These are phyloP conservation scores for Tetradesmus obliquus DNA, from an alignment of 139 green algal genomes.

Conservation along the genomic window DNA sequence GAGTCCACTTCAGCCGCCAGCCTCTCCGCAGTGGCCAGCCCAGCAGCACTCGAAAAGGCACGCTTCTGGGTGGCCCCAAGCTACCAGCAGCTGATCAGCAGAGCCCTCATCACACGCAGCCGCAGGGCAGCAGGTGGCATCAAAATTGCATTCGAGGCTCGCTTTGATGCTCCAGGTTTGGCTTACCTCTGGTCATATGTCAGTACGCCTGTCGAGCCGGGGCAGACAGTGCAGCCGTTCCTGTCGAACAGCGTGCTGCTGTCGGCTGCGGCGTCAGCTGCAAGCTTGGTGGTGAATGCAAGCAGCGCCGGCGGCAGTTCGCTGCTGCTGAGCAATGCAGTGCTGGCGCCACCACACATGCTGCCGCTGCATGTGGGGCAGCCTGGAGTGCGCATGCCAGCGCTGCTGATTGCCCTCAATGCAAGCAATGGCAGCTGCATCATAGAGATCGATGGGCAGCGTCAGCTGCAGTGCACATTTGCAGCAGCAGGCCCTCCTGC, in stretches of 20 bases:
- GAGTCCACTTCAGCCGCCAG: background rate
- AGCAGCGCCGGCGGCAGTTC: background rate
- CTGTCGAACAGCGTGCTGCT: constrained; percentile 56
- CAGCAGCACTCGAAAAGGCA: background rate
- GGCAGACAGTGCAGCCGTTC: background rate
- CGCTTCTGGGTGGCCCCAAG: constrained; percentile 1
- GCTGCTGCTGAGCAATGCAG: constrained; percentile 51
- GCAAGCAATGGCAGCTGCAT: constrained; percentile 29
- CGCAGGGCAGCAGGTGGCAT: background rate
- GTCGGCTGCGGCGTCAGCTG: constrained; percentile 43
- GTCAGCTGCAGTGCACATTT: constrained; percentile 51
- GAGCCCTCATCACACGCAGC: constrained; percentile 36
- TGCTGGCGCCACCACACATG: constrained; percentile 45
- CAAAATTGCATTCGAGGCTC: constrained; percentile 43
- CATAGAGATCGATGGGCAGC: constrained; percentile 34
- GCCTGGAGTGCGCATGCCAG: constrained; percentile 36
- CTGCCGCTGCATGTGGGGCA: constrained; percentile 50
- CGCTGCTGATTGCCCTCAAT: constrained; percentile 35
- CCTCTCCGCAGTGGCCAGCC: background rate
- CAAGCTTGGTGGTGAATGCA: constrained; percentile 21
- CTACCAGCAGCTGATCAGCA: constrained; percentile 46
- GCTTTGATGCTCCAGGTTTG: constrained; percentile 52
- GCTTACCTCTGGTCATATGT: constrained; percentile 63
- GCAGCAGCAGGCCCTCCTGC: background rate
- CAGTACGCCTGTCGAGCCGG: background rate